phyloP scores from a whole-genome alignment of 805 yeast genomes.

The Zygosaccharomyces siamensis region DNA sequence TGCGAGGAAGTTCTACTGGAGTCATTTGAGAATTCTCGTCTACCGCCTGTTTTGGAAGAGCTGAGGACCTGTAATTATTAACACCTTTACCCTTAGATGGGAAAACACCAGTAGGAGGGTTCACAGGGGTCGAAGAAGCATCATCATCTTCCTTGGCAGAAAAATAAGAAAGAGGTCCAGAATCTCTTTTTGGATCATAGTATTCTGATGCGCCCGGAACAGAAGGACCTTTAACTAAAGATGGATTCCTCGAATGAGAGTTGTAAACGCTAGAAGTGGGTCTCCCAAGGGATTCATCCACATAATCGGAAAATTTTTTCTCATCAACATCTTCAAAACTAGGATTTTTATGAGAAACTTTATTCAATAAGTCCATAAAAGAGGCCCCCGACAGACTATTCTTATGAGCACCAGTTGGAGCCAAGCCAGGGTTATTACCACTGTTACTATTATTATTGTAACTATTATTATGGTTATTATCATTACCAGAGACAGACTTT shows the following conservation, averaged over 20 bases:
- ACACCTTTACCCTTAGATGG: constrained; percentile 8
- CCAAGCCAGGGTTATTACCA: constrained; percentile 19
- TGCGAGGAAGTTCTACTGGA: constrained; percentile 11
- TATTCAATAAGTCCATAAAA: constrained; percentile 33
- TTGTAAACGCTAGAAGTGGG: constrained; percentile 41
- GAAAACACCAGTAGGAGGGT: not conserved
- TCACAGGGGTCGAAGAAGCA: constrained; percentile 15
- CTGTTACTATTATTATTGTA: too few relatives aligned
- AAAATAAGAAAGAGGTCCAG: constrained; percentile 53
- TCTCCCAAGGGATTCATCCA: constrained; percentile 29
- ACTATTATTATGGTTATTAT: constrained; percentile 12
- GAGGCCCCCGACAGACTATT: constrained; percentile 34
- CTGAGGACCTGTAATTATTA: constrained; percentile 19
- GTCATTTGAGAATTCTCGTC: constrained; percentile 20
- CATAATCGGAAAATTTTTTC: constrained; percentile 8
- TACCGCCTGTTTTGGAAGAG: constrained; percentile 26
- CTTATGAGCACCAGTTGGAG: constrained; percentile 24
- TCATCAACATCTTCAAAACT: not conserved
- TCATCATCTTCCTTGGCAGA: constrained; percentile 25
- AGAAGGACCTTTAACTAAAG: constrained; percentile 16
- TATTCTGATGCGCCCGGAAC: constrained; percentile 24
- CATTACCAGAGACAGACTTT: not conserved
- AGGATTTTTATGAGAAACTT: constrained; percentile 21
- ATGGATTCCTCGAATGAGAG: constrained; percentile 24
- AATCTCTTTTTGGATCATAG: constrained; percentile 51